Evolutionary conservation across 2,329 filamentous ascomycete species (phyloP).

Genomic region (Botrytis fragariae): DNA sequence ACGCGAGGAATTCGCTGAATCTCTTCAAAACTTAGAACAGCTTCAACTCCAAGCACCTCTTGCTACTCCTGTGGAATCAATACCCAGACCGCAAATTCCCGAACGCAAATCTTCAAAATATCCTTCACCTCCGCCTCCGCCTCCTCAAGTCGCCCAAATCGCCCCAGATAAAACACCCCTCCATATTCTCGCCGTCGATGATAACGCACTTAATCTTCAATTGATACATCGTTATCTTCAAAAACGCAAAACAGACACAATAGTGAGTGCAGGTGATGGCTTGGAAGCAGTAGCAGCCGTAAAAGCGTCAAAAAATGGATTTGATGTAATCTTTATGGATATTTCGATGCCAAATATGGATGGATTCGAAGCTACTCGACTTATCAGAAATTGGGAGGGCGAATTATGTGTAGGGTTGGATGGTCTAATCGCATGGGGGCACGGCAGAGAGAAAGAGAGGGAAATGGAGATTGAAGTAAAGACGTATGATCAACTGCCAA

Average conservation of each 20-base stretch:
- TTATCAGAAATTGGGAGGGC: conserved; percentile 41
- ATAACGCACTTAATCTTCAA: conserved; percentile 43
- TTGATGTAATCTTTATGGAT: conserved; percentile 50
- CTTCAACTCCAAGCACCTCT: conserved; percentile 5
- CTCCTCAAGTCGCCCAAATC: neutral
- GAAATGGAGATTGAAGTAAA: neutral
- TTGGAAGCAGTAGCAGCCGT: conserved; percentile 42
- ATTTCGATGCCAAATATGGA: conserved; percentile 56
- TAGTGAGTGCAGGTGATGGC: conserved; percentile 43
- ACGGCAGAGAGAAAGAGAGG: neutral
- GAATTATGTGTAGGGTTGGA: neutral
- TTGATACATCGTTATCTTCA: conserved; percentile 35
- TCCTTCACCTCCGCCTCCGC: neutral
- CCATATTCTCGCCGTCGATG: conserved; percentile 39
- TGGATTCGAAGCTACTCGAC: conserved; percentile 47
- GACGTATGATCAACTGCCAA: neutral
- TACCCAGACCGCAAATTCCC: neutral
- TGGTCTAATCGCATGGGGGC: neutral
- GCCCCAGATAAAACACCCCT: neutral
- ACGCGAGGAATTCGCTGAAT: neutral
- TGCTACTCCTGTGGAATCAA: neutral
- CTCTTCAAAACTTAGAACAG: neutral
- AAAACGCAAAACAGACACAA: conserved; percentile 36
- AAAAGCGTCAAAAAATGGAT: conserved; percentile 33
- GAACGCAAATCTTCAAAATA: neutral